A percentile compares a stretch with the other conserved stretches of the same genome.
phyloP scores from a whole-genome alignment of 106 monocot genomes.

The Iris macrosiphon region DNA sequence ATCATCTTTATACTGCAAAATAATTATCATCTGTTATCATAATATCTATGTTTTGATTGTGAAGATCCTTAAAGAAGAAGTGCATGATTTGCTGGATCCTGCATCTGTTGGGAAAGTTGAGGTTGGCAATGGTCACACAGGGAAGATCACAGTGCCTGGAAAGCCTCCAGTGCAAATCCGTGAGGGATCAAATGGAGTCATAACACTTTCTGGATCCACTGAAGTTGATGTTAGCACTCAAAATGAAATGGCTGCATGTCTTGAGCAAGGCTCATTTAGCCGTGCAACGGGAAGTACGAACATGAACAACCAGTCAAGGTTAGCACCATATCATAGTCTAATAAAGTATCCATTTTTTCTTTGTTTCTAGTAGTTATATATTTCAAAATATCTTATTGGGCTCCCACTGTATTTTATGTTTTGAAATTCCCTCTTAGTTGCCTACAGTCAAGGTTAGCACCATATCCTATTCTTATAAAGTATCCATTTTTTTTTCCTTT shows the following conservation, averaged over 20 bases:
- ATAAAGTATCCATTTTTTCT: too few species aligned
- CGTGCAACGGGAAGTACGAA: slow-evolving; percentile 99
- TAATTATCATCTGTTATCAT: too few species aligned
- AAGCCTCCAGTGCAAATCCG: slow-evolving; percentile 94
- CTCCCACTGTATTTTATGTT: too few species aligned
- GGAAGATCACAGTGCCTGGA: slow-evolving; percentile 55
- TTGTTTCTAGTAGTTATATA: too few species aligned
- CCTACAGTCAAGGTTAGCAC: slow-evolving; percentile 84
- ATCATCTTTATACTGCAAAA: background rate
- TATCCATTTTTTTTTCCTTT: too few species aligned
- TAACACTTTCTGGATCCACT: slow-evolving; percentile 91
- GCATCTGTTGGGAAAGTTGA: slow-evolving; percentile 51
- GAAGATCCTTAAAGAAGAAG: slow-evolving; percentile 99
- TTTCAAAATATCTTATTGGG: too few species aligned
- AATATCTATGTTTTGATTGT: slow-evolving; percentile 14
- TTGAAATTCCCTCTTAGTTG: too few species aligned
- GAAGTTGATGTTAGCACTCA: slow-evolving; percentile 77
- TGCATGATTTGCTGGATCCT: slow-evolving; percentile 79
- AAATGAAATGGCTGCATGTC: slow-evolving; percentile 85
- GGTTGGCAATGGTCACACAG: slow-evolving; percentile 47
- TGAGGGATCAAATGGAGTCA: slow-evolving; percentile 93
- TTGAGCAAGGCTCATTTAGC: slow-evolving; percentile 81
- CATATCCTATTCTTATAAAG: too few species aligned
- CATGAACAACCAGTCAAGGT: slow-evolving; percentile 99
- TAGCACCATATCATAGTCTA: too few species aligned